Evolutionary conservation across 768 basidiomycete genomes (phyloP).

Genomic region (Imleria badia): DNA sequence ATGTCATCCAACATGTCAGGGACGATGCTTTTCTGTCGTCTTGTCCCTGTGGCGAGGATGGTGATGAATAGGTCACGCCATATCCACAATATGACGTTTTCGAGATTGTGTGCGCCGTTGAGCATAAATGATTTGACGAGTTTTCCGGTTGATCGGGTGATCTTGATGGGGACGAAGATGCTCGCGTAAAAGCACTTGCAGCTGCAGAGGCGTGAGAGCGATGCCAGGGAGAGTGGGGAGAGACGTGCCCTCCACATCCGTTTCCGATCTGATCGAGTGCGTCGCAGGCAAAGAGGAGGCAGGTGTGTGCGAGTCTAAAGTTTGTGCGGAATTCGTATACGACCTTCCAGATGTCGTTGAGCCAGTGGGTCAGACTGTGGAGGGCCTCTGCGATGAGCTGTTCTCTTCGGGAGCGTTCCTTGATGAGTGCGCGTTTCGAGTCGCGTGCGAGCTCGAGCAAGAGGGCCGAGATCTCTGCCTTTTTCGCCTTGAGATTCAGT

Average conservation of each 20-base stretch:
- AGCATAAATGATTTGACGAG: constrained; percentile 49
- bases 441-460: constrained; percentile 55
- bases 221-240: constrained; percentile 6
- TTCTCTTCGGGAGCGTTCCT: constrained; percentile 52
- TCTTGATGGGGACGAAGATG: constrained; percentile 44
- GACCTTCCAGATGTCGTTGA: constrained; percentile 62
- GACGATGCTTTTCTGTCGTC: constrained; percentile 33
- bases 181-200: constrained; percentile 54
- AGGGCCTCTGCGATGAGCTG: constrained; percentile 58
- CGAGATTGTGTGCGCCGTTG: constrained; percentile 46
- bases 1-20: constrained; percentile 62
- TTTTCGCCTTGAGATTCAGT: constrained; percentile 54
- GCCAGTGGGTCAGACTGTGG: constrained; percentile 54
- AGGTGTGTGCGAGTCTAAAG: constrained; percentile 52
- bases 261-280: constrained; percentile 45
- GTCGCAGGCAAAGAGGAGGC: constrained; percentile 52
- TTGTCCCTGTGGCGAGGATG: constrained; percentile 42
- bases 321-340: constrained; percentile 58
- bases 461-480: constrained; percentile 51
- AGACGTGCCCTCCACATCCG: constrained; percentile 37
- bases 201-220: constrained; percentile 32
- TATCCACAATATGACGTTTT: constrained; percentile 55
- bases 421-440: constrained; percentile 50
- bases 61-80: constrained; percentile 69
- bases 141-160: constrained; percentile 45